Base-by-base conservation (phyloP, 2,329 filamentous ascomycete genomes). In the Rugonectria rugulosa region DNA sequence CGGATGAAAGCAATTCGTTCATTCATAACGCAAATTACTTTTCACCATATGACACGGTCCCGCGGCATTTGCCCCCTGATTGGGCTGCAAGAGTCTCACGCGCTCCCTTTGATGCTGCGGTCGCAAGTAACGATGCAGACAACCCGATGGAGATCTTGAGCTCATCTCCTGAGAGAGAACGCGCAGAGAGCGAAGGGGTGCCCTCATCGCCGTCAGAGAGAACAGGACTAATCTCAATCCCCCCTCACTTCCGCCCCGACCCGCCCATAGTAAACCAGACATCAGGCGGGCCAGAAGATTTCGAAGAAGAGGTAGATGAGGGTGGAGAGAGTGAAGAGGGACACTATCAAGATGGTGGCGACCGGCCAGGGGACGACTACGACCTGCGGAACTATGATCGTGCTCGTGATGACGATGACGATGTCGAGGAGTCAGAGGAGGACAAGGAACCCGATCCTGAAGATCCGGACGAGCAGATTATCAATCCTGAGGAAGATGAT, bases 361-460 rank as follows among this genome's bases (percentile, higher is more conserved):
- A 72, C 14, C 51, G 66, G 17, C 59, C 64, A 29, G 71, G 72
- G 11, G 70, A 73, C 26, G 72, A 73, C 50, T 73, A 73, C 21
- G 70, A 73, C 40, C 57, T 73, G 23, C 58, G 70, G 42, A 72
- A 72, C 32, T 73, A 73, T 49, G 68, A 69, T 40, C 59, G 61
- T 34, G 61, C 71, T 23, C 68, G 63, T 29, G 67, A 70, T 40
- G 72, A 75, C 20, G 73, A 72, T 15, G 72, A 74, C 20, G 68
- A 73, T 8, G 59, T 66, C 23, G 67, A 73, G 14, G 63, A 64
- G 36, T 59, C 59, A 8, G 63, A 70, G 20, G 68, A 69, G 20
- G 69, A 67, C 12, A 69, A 63, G 10, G 68, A 71, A 17, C 55
- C 59, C 26, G 66, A 72, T 8, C 56, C 66, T 14, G 63, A 66